A percentile compares a stretch with the other conserved stretches of the same genome.
phyloP scores from a whole-genome alignment of 306 rosid species.

The Neltuma alba region DNA sequence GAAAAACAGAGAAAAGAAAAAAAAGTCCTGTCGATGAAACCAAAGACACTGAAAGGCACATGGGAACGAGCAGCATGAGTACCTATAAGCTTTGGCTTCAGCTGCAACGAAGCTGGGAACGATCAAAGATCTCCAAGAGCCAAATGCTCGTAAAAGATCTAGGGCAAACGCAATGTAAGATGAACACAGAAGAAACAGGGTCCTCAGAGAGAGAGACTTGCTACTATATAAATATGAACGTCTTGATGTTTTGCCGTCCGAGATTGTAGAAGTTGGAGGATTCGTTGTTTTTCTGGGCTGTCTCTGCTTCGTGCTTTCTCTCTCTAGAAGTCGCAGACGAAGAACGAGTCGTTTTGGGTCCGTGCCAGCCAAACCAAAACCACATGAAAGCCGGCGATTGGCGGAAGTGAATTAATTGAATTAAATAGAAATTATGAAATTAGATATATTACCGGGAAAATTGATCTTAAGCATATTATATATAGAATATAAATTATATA shows the following conservation, averaged over 20 bases:
- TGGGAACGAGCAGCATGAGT: background rate
- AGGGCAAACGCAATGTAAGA: slow-evolving; percentile 33
- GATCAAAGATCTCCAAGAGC: slow-evolving; percentile 42
- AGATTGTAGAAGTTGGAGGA: slow-evolving; percentile 2
- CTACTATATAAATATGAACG: background rate
- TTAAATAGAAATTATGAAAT: background rate
- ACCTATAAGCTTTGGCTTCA: slow-evolving; percentile 37
- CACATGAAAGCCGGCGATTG: slow-evolving; percentile 15
- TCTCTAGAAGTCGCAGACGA: background rate
- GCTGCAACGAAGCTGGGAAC: slow-evolving; percentile 21
- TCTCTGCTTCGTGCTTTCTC: slow-evolving; percentile 1
- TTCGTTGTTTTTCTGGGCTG: slow-evolving; percentile 13
- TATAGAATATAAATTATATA: background rate
- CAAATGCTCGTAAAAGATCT: slow-evolving; percentile 45
- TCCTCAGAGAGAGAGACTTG: background rate
- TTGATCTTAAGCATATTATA: background rate
- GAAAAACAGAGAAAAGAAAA: background rate
- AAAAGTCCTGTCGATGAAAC: background rate
- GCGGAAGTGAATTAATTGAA: background rate
- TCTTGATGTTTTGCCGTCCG: background rate
- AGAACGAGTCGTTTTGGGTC: slow-evolving; percentile 20
- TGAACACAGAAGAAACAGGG: slow-evolving; percentile 1
- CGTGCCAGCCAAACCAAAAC: slow-evolving; percentile 24
- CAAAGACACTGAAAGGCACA: background rate
- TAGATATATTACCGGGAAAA: background rate